Evolutionary conservation across 164 flowering plant species (phyloP).

Genomic region (Nymphaea thermarum): DNA sequence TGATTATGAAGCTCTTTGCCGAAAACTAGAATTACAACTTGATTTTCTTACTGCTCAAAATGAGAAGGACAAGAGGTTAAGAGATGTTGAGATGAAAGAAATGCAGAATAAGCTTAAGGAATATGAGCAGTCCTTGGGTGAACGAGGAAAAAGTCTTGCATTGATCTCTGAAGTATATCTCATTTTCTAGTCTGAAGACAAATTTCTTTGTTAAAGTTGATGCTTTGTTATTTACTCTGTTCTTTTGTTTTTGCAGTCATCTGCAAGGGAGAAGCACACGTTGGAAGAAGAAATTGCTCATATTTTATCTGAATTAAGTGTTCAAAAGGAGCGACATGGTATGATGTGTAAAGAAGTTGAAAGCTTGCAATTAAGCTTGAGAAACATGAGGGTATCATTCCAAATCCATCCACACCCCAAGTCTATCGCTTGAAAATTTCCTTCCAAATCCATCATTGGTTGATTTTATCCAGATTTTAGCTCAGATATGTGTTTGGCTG

Average conservation of each 20-base stretch:
- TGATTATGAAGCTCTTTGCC: slow-evolving; percentile 79
- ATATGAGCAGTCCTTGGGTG: slow-evolving; percentile 34
- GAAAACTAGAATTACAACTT: slow-evolving; percentile 66
- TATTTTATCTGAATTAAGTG: slow-evolving; percentile 28
- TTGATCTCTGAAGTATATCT: slow-evolving; percentile 61
- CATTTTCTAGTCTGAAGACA: background rate
- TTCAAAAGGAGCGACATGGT: slow-evolving; percentile 36
- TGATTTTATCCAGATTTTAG: too few species aligned
- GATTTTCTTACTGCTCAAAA: slow-evolving; percentile 65
- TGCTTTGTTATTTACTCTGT: background rate
- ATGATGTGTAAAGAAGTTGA: slow-evolving; percentile 33
- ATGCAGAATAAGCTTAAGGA: slow-evolving; percentile 39
- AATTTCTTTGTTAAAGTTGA: slow-evolving; percentile 1
- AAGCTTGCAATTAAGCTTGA: slow-evolving; percentile 35
- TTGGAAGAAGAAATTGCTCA: slow-evolving; percentile 29
- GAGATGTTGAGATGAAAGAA: slow-evolving; percentile 36
- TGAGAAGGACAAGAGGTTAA: slow-evolving; percentile 54
- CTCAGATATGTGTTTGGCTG: too few species aligned
- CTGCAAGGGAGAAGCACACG: slow-evolving; percentile 42
- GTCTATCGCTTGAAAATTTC: too few species aligned
- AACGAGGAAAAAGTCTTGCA: slow-evolving; percentile 36
- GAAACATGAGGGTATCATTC: slow-evolving; percentile 28
- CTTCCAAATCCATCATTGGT: too few species aligned
- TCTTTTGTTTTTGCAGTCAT: slow-evolving; percentile 26
- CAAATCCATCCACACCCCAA: background rate